Conservation (phyloP, 2,329 filamentous ascomycete species). For the Ceratocystis harringtonii region DNA sequence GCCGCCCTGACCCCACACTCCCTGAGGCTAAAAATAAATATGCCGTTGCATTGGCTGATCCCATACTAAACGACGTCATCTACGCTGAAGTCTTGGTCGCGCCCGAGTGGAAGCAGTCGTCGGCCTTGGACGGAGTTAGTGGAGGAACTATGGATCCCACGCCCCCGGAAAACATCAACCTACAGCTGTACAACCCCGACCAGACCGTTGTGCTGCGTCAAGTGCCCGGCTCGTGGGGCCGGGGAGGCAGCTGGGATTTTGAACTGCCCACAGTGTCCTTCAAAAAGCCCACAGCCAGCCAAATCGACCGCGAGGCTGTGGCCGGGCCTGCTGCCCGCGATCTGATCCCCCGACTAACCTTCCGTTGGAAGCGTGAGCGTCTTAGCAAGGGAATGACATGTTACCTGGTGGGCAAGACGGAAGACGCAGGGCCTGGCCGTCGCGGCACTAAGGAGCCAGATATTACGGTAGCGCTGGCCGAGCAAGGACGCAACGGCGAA, state of each 20-base stretch:
- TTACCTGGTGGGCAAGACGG: slow-evolving; percentile 65
- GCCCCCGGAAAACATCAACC: slow-evolving; percentile 55
- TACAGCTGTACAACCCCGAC: slow-evolving; percentile 90
- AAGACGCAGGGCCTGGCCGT: slow-evolving; percentile 38
- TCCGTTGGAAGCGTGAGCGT: slow-evolving; percentile 81
- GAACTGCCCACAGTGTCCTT: slow-evolving; percentile 81
- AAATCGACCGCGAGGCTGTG: slow-evolving; percentile 50
- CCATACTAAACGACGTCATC: slow-evolving; percentile 63
- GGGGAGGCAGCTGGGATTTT: slow-evolving; percentile 74
- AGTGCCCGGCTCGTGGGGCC: slow-evolving; percentile 64
- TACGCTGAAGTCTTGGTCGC: slow-evolving; percentile 75
- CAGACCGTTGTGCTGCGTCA: slow-evolving; percentile 59
- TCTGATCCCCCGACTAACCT: slow-evolving; percentile 58
- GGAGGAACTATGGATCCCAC: slow-evolving; percentile 2
- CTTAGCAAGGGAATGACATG: slow-evolving; percentile 72
- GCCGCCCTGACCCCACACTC: slow-evolving; percentile 56
- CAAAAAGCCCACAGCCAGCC: slow-evolving; percentile 59
- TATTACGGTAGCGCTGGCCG: slow-evolving; percentile 84
- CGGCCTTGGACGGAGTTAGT: slow-evolving; percentile 10
- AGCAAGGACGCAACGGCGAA: slow-evolving; percentile 46
- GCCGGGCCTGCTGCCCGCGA: slow-evolving; percentile 28
- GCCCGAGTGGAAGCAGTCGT: slow-evolving; percentile 62
- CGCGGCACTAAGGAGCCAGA: slow-evolving; percentile 84
- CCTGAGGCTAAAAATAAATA: slow-evolving; percentile 67
- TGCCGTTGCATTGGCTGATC: slow-evolving; percentile 71